A percentile compares a stretch with the other conserved stretches of the same genome.
Evolutionary conservation across 257 asterid genomes (phyloP).

Genomic region (Jacaranda copaia): DNA sequence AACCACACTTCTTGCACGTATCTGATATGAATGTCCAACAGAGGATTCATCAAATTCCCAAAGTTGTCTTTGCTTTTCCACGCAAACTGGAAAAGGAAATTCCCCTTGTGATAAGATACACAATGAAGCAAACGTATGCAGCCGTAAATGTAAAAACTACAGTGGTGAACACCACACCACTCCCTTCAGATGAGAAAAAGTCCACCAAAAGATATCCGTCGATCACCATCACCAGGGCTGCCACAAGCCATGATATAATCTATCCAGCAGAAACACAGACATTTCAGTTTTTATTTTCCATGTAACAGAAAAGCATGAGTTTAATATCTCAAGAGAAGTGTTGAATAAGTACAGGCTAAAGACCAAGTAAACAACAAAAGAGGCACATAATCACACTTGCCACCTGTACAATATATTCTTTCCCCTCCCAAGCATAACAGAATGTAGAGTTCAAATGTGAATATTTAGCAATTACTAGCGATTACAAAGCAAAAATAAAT

Average conservation of each 20-base stretch:
- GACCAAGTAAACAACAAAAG: background rate
- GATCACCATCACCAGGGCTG: constrained; percentile 69
- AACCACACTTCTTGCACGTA: background rate
- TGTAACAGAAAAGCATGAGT: background rate
- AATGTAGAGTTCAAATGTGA: background rate
- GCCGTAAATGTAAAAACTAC: constrained; percentile 51
- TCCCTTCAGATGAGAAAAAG: constrained; percentile 63
- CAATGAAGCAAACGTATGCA: constrained; percentile 59
- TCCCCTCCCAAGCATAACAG: background rate
- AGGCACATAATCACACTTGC: background rate
- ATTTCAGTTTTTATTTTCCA: constrained; percentile 15
- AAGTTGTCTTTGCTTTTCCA: constrained; percentile 45
- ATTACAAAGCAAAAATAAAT: constrained; percentile 4
- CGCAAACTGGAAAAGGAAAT: constrained; percentile 43
- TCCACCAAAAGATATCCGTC: constrained; percentile 75
- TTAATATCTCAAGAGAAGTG: background rate
- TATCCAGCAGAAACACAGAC: constrained; percentile 35
- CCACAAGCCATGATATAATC: constrained; percentile 74
- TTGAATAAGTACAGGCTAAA: background rate
- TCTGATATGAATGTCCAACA: background rate
- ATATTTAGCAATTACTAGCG: background rate
- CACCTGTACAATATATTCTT: background rate
- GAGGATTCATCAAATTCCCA: constrained; percentile 36
- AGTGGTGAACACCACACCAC: constrained; percentile 51
- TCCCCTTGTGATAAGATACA: constrained; percentile 64